These are phyloP conservation scores for Malassezia sp. DNA, from an alignment of 1,284 basidiomycete genomes.

Conservation along the genomic window DNA sequence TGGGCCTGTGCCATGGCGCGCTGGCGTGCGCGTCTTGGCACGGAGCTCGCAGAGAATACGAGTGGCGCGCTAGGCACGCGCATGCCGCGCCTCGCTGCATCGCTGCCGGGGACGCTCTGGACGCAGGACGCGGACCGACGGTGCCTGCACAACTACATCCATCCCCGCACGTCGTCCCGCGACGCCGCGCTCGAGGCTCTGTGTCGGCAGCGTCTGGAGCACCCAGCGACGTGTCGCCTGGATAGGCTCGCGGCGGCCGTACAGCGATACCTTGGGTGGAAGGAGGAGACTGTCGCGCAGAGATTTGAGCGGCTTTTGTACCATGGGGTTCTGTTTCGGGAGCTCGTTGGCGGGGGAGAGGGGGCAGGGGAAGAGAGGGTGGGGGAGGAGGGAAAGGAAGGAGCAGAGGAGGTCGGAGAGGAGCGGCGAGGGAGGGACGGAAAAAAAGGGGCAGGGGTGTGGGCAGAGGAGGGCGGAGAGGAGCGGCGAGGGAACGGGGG, in stretches of 20 bases:
- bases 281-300: background rate
- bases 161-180: slow-evolving; percentile 2
- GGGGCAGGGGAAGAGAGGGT: too few relatives aligned
- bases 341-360: too few relatives aligned
- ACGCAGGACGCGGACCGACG: background rate
- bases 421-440: too few relatives aligned
- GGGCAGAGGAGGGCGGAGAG: too few relatives aligned
- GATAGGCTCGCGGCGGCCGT: background rate
- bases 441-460: too few relatives aligned
- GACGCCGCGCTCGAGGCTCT: background rate
- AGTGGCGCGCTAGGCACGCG: slow-evolving; percentile 16
- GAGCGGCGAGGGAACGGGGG: too few relatives aligned
- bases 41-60: slow-evolving; percentile 27
- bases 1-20: too few relatives aligned
- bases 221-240: background rate
- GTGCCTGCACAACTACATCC: background rate
- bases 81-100: slow-evolving; percentile 21
- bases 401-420: too few relatives aligned
- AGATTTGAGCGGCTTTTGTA: slow-evolving; percentile 3
- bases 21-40: slow-evolving; percentile 21
- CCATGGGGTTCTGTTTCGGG: background rate
- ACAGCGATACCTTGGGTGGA: slow-evolving; percentile 1
- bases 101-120: slow-evolving; percentile 1
- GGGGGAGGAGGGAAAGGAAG: too few relatives aligned
- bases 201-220: background rate